phyloP scores from a whole-genome alignment of 2,329 filamentous ascomycete genomes.

The Aspergillus sp. region DNA sequence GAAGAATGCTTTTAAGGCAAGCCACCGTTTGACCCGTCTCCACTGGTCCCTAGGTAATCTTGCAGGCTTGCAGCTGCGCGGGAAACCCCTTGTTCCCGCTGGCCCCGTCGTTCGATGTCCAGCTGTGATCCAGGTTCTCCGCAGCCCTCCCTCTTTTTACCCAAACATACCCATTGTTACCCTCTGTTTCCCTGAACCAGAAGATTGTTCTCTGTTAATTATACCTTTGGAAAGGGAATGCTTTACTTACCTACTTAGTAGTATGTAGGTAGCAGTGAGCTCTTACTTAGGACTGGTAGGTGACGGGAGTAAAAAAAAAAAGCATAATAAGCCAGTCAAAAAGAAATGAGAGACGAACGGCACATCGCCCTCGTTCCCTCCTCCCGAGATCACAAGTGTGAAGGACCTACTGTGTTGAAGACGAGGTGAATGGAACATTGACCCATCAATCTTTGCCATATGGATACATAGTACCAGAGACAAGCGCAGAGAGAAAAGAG shows the following conservation, averaged over 20 bases:
- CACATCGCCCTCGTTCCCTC: too few relatives aligned
- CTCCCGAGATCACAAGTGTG: too few relatives aligned
- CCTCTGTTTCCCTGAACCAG: too few relatives aligned
- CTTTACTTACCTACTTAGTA: too few relatives aligned
- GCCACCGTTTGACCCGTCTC: slow-evolving; percentile 23
- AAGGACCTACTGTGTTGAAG: too few relatives aligned
- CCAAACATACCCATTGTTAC: neutral
- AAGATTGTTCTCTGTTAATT: too few relatives aligned
- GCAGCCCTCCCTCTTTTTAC: neutral
- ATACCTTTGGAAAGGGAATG: too few relatives aligned
- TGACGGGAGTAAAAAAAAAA: too few relatives aligned
- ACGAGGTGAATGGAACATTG: neutral
- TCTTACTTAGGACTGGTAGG: too few relatives aligned
- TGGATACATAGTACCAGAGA: neutral
- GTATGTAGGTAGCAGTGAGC: too few relatives aligned
- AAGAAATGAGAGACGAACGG: too few relatives aligned
- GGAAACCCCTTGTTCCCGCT: slow-evolving; percentile 22
- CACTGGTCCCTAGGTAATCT: slow-evolving; percentile 32
- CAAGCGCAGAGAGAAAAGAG: slow-evolving; percentile 15
- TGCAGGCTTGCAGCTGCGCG: slow-evolving; percentile 24
- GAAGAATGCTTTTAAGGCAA: slow-evolving; percentile 18
- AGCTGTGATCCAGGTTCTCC: slow-evolving; percentile 2
- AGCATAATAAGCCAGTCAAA: too few relatives aligned
- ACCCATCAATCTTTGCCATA: neutral
- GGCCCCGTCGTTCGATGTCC: slow-evolving; percentile 28